phyloP scores from a whole-genome alignment of 306 rosid species.

The Alnus glutinosa region DNA sequence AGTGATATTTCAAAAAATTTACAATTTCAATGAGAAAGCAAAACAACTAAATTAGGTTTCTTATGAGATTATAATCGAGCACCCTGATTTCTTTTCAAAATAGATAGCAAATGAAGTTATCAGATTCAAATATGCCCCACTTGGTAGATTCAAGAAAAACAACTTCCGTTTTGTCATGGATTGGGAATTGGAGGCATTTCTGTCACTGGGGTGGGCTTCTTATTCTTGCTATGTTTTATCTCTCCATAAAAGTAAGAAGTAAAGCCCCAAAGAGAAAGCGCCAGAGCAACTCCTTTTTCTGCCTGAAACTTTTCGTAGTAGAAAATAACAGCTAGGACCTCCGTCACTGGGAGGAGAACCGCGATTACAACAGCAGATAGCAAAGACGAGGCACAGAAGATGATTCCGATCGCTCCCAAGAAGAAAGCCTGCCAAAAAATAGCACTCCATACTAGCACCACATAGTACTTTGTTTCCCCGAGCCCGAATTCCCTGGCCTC shows the following conservation, averaged over 20 bases:
- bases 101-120: background rate
- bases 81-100: no score
- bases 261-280: conserved; percentile 70
- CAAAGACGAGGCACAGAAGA: conserved; percentile 69
- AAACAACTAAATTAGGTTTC: no score
- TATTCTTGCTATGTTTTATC: conserved; percentile 39
- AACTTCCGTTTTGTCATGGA: no score
- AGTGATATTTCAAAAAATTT: no score
- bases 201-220: background rate
- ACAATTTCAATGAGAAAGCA: no score
- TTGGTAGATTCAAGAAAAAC: no score
- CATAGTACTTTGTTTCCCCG: conserved; percentile 59
- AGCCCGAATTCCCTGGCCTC: conserved; percentile 62
- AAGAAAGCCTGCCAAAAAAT: conserved; percentile 73
- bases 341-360: conserved; percentile 53
- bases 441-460: conserved; percentile 50
- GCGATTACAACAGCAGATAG: conserved; percentile 63
- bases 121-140: background rate
- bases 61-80: no score
- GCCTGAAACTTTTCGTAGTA: conserved; percentile 58
- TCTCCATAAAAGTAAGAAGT: conserved; percentile 76
- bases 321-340: conserved; percentile 62
- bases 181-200: no score
- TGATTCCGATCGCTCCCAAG: conserved; percentile 72
- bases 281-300: conserved; percentile 61